Base-by-base conservation (phyloP, 108 stramenopile genomes). In the Skeletonema menzelii region DNA sequence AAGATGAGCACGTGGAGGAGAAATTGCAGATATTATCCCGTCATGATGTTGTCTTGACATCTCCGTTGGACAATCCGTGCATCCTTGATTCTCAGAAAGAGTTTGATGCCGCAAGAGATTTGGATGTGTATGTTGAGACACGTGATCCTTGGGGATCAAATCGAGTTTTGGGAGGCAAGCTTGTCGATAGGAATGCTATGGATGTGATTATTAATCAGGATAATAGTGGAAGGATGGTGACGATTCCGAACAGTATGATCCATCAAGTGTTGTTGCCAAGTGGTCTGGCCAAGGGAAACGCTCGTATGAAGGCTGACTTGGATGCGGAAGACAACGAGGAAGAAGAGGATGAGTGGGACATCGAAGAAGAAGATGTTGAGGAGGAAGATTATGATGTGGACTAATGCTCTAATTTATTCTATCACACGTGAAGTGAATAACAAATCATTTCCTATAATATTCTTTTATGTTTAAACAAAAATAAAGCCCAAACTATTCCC, bases 81-180 rank as follows among this genome's bases (percentile, higher is more conserved):
- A 61, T 87, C 3, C 56, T 94, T 26, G 94, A 95, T 56, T 88
- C 90, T 8, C 94, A 95, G 76, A 79, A 69, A 31, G 84, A 95
- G 58, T 95, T 91, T 67, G 89, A 95, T 73, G 75, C 61, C 10
- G 76, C 82, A 20, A 63, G 85, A 10, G 88, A 83, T 20, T 65
- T 67, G 32, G 75, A 84, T 66, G 95, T 96, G 1, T 72, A 73
- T 59, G 88, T 94, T 12, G 85, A 91, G 59, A 96, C 91, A 13
- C 68, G 76, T 28, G 92, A 96, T 82, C 92, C 92, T 5, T 92
- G 83, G 81, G 82, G 89, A 10, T 91, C 91, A 20, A 96, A 96
- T 66, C 67, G 95, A 8, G 84, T 88, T 8, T 58, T 94, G 67
- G 68, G 71, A n/a, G 95, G 95, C 0, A 87, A 84, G 55, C 68